Evolutionary conservation across 805 yeast genomes (phyloP).

Genomic region (Wickerhamiella azymoides): DNA sequence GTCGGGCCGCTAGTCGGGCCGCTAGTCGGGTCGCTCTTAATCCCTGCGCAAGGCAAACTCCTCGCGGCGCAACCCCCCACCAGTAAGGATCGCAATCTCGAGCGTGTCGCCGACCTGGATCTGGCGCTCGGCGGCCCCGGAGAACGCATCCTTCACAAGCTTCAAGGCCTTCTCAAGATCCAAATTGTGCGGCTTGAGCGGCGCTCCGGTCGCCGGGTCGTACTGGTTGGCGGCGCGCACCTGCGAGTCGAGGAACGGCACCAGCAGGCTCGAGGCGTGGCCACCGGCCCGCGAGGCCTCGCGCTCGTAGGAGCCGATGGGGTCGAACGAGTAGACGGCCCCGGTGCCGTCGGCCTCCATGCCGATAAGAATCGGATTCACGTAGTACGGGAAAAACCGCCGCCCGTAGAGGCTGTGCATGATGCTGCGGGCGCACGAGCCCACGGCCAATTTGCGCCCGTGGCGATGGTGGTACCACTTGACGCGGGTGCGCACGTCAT

Average conservation of each 20-base stretch:
- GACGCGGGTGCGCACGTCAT: slow-evolving; percentile 37
- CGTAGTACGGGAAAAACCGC: slow-evolving; percentile 93
- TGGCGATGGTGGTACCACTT: slow-evolving; percentile 90
- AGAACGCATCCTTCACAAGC: slow-evolving; percentile 84
- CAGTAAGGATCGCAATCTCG: slow-evolving; percentile 80
- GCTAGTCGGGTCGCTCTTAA: no score
- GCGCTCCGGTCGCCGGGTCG: slow-evolving; percentile 58
- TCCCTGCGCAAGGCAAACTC: slow-evolving; percentile 50
- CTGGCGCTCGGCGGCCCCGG: slow-evolving; percentile 96
- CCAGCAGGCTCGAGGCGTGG: slow-evolving; percentile 86
- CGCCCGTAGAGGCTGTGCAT: slow-evolving; percentile 86
- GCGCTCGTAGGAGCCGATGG: slow-evolving; percentile 94
- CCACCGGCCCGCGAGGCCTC: slow-evolving; percentile 98
- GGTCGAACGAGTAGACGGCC: slow-evolving; percentile 90
- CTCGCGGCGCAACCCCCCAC: slow-evolving; percentile 80
- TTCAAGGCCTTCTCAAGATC: slow-evolving; percentile 72
- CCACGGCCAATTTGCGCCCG: slow-evolving; percentile 51
- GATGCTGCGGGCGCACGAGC: slow-evolving; percentile 76
- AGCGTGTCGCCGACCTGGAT: slow-evolving; percentile 96
- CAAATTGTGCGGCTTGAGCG: slow-evolving; percentile 48
- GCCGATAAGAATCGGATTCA: slow-evolving; percentile 88
- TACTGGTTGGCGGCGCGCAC: slow-evolving; percentile 90
- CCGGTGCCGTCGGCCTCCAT: slow-evolving; percentile 86
- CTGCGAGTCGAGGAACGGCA: slow-evolving; percentile 97
- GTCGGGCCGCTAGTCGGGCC: no score